phyloP scores from a whole-genome alignment of 169 alveolate genomes.

The Eimeria mitis region DNA sequence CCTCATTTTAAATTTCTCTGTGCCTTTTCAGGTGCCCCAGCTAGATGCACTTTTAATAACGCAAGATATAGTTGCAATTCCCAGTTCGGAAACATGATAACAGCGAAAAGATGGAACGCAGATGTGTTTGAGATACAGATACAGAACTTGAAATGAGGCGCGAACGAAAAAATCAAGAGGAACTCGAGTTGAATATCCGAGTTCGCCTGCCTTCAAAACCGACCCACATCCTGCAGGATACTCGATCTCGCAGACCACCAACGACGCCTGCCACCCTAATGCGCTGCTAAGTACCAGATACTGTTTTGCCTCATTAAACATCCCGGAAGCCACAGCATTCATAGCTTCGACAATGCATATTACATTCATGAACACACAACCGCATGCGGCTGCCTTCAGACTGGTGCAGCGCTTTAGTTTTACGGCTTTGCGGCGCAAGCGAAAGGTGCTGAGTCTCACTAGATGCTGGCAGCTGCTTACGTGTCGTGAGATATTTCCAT shows the following conservation, averaged over 20 bases:
- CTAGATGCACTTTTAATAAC: too few species aligned
- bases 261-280: not conserved
- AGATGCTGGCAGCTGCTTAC: not conserved
- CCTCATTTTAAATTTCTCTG: not conserved
- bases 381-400: not conserved
- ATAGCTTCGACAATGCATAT: not conserved
- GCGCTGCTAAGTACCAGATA: not conserved
- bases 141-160: not conserved
- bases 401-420: not conserved
- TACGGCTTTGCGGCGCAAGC: not conserved
- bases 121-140: too few species aligned
- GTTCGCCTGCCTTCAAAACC: not conserved
- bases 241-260: not conserved
- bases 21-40: not conserved
- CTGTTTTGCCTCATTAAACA: too few species aligned
- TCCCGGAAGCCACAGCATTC: not conserved
- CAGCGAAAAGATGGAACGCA: not conserved
- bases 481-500: not conserved
- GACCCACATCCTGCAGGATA: not conserved
- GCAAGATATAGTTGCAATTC: not conserved
- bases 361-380: not conserved
- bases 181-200: too few species aligned
- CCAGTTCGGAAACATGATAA: too few species aligned
- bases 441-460: not conserved
- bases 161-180: not conserved